Base-by-base conservation (phyloP, 768 basidiomycete genomes). In the Leccinum ochraceum region DNA sequence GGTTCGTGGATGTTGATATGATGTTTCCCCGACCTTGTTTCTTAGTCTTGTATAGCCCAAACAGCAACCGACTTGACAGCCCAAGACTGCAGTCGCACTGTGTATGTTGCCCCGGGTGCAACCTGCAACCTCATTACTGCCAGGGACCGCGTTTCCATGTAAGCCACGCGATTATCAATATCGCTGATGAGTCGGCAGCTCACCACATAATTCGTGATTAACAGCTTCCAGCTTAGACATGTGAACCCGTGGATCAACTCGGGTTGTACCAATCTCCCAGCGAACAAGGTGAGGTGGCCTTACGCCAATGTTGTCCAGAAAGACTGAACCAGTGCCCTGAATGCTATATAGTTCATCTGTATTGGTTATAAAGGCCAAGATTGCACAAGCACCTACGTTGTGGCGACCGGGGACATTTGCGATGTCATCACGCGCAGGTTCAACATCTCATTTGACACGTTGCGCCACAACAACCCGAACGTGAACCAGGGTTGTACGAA, bases 161-260 rank as follows among this genome's bases (percentile, higher is more conserved):
- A n/a, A 44, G 42, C n/a, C 17, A 44, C 42, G 42, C 42, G n/a
- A 44, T n/a, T n/a, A 20, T 16, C 2, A n/a, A n/a, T 44, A 44
- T 17, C n/a, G 9, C 17, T 17, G 39, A 44, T 44, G 42, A 42
- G 13, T 57, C 17, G 32, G 8, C 22, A 11, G 56, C 58, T 60
- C 8, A 59, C 28, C 34, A 4, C 14, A 22, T 13, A 4, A 2
- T 7, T 32, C 20, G 20, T 22, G 6, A 48, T 13, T 11, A 37
- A 53, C 59, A 85, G 84, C 0, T 86, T 78, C 75, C 88, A 90
- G 71, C 81, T 90, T 60, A 80, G 81, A 24, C 59, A 76, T 42
- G 81, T 83, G 61, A 86, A 84, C n/a, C 42, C 90, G 90, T 36
- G 34, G 34, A 36, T 36, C 34, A 13, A 36, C 13, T 10, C 34